Conservation (phyloP, 331 rosid species). For the Pyracantha coccinea region DNA sequence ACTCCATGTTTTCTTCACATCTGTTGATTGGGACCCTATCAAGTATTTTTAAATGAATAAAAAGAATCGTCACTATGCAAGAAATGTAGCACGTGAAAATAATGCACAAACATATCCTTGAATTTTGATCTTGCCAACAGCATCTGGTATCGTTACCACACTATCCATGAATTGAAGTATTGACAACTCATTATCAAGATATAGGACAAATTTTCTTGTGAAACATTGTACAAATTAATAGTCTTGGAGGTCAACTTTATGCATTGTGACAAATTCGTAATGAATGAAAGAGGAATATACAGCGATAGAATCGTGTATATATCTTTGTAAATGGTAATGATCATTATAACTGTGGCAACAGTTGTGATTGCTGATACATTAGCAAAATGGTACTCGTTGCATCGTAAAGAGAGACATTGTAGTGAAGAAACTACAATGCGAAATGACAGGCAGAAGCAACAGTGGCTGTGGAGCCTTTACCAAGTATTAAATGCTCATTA, state of each 20-base stretch:
- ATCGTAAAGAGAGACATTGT: not conserved
- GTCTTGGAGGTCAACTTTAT: not conserved
- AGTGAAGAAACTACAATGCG: not conserved
- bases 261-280: not conserved
- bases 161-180: not conserved
- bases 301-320: not conserved
- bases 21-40: slow-evolving; percentile 24
- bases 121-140: not conserved
- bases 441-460: not conserved
- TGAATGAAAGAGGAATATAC: not conserved
- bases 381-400: not conserved
- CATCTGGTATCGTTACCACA: not conserved
- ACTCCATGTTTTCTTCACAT: slow-evolving; percentile 25
- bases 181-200: not conserved
- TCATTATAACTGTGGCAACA: not conserved
- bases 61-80: not conserved
- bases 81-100: not conserved
- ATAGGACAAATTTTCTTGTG: not conserved
- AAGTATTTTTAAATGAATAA: not conserved
- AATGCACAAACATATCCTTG: not conserved
- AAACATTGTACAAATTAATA: not conserved
- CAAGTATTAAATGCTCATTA: not conserved
- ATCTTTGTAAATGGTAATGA: not conserved
- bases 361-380: not conserved
- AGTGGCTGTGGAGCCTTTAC: not conserved